Evolutionary conservation across 495 filamentous ascomycete species (phyloP).

Genomic region (Xylaria bambusicola): DNA sequence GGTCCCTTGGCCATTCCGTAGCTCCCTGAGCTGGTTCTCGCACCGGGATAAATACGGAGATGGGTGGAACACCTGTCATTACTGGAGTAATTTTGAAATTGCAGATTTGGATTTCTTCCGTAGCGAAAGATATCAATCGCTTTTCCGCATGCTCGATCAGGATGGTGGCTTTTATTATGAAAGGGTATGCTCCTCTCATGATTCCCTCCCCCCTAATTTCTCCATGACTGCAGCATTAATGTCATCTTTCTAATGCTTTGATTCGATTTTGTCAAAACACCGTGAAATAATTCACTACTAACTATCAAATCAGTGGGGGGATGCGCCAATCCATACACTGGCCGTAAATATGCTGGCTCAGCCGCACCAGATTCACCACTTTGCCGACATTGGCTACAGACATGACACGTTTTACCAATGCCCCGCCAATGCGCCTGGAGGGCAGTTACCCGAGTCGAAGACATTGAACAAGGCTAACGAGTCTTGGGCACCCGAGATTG

Average conservation of each 20-base stretch:
- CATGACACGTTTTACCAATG: slow-evolving; percentile 53
- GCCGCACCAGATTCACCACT: slow-evolving; percentile 54
- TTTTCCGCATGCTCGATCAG: slow-evolving; percentile 49
- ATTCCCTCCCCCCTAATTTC: not conserved
- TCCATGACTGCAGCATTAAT: too few relatives aligned
- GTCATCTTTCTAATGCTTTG: too few relatives aligned
- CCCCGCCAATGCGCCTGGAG: slow-evolving; percentile 46
- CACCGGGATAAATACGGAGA: slow-evolving; percentile 41
- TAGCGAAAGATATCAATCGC: slow-evolving; percentile 47
- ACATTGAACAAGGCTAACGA: slow-evolving; percentile 27
- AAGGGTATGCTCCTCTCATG: slow-evolving; percentile 32
- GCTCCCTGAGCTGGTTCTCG: slow-evolving; percentile 37
- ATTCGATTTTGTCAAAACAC: too few relatives aligned
- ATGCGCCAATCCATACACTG: slow-evolving; percentile 55
- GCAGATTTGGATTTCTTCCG: slow-evolving; percentile 57
- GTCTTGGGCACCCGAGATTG: slow-evolving; percentile 34
- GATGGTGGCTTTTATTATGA: slow-evolving; percentile 57
- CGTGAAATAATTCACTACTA: slow-evolving; percentile 7
- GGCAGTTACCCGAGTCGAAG: slow-evolving; percentile 38
- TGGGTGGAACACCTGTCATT: slow-evolving; percentile 56
- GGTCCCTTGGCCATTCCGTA: slow-evolving; percentile 43
- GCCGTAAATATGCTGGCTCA: slow-evolving; percentile 53
- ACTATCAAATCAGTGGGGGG: slow-evolving; percentile 48
- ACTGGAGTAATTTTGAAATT: slow-evolving; percentile 63
- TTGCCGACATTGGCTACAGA: slow-evolving; percentile 54